Base-by-base conservation (phyloP, 495 filamentous ascomycete species). In the Acidiella bohemica region DNA sequence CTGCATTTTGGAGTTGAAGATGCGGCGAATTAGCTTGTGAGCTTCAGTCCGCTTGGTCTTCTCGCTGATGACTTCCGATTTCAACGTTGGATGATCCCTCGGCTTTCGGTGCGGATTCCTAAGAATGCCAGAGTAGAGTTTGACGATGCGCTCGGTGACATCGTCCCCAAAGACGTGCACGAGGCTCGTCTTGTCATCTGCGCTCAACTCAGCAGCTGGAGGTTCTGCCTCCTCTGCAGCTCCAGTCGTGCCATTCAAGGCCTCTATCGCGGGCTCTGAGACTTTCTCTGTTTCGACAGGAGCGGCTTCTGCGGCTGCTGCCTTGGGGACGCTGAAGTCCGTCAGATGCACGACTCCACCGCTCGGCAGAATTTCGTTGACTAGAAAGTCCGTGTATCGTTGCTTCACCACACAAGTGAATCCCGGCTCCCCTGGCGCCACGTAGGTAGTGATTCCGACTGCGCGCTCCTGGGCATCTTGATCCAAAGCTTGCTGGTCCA, bases 341-440 rank as follows among this genome's bases (percentile, higher is more conserved):
- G 61, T 56, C 31, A 97, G 68, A 59, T 94, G 85, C 30, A 88
- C 52, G 2, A 93, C 87, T 34, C 75, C 63, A 10, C 86, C 88
- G 54, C 77, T 71, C 9, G 76, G 78, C 11, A 70, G 59, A 48
- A 97, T 90, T 62, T 97, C 90, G 56, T 94, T 84, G 41, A 97
- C 90, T 34, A 88, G 63, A 59, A 97, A 97, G 56, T 97, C 90
- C 11, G 87, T 93, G 60, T 85, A 97, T 50, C 84, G 47, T 35
- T 54, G 52, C 50, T 62, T 63, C 26, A 61, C 34, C 2, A 52
- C 45, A 18, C 59, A 59, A 3, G 30, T 22, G 34, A 61, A 59
- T 5, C 59, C 51, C 5, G 49, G 29, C 32, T 45, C 36, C 12
- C 55, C 41, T 32, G 52, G 48, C 21, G 43, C 40, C n/a, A 59